Evolutionary conservation across 192 early-diverging fungal genomes (phyloP), one percentile per base, ranked within the genome.

Genomic region (Coemansia reversa): DNA sequence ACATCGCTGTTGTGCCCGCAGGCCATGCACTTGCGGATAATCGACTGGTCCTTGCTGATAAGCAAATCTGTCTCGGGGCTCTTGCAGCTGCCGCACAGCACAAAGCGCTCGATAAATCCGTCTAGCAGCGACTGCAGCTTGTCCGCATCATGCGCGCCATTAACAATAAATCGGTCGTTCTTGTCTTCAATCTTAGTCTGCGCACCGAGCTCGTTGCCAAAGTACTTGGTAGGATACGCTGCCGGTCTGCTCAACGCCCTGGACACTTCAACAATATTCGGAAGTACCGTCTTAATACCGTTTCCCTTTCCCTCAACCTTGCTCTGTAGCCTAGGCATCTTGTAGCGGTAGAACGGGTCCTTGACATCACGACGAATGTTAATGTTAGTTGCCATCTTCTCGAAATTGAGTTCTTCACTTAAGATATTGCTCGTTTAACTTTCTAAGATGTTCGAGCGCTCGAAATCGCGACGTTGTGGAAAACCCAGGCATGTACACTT

Each of bases 241-340:
- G 93, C 89, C 27, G 95, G 96, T 47, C 97, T 88, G 68, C 83
- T 83, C 25, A 99, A 84, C 19, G 96, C 87, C 62, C 91, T 91
- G 19, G 94, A 90, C 65, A 99, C 89, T 59, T 97, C 94, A 30
- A 87, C 65, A 91, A 99, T 97, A 87, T 99, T 99, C 59, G 92
- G 90, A 66, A 99, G 84, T 51, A 96, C 93, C 7, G 97, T 99
- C 82, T 99, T 99, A 82, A 99, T 98, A 62, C 96, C 96, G 84
- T 99, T 99, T 51, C 97, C 97, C 78, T 92, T 93, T 64, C 97
- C 97, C 75, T 99, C 97, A 51, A 98, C 89, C 87, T 92, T 92
- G 67, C 84, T 81, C 64, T 85, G 76, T 49, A 98, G 84, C 61
- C 86, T 89, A 33, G 95, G 97, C 97, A 99, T 99, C 84, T 96